Conservation (phyloP, 805 yeast species). For the Candida hungchunana region DNA sequence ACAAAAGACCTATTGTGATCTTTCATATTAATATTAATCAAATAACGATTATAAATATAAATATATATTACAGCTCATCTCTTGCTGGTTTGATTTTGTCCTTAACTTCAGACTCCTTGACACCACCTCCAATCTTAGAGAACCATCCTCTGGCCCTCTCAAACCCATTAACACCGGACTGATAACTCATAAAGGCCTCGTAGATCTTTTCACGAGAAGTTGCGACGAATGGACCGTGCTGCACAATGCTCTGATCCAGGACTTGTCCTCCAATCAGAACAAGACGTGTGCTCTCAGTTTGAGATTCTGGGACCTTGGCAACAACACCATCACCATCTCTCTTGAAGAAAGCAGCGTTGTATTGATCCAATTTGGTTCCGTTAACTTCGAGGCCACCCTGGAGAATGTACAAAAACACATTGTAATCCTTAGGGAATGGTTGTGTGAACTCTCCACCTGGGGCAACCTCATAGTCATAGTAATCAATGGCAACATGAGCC, state of each 20-base stretch:
- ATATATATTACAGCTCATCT: conserved; percentile 17
- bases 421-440: conserved; percentile 53
- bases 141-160: conserved; percentile 62
- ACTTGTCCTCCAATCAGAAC: conserved; percentile 74
- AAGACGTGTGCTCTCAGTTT: conserved; percentile 48
- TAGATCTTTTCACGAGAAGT: conserved; percentile 60
- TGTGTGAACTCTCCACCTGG: conserved; percentile 66
- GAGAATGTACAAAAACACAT: conserved; percentile 64
- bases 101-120: conserved; percentile 26
- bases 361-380: conserved; percentile 39
- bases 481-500: conserved; percentile 79
- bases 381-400: conserved; percentile 53
- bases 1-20: neutral
- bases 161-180: conserved; percentile 62
- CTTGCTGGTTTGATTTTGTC: conserved; percentile 4
- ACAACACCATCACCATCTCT: conserved; percentile 59
- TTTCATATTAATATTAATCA: no score
- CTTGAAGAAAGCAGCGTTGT: conserved; percentile 58
- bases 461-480: conserved; percentile 59
- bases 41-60: no score
- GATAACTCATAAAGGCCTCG: conserved; percentile 71
- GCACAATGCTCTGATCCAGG: conserved; percentile 71
- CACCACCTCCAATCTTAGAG: conserved; percentile 35
- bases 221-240: conserved; percentile 91
- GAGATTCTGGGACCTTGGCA: conserved; percentile 46